Evolutionary conservation across 2,329 filamentous ascomycete species (phyloP).

Genomic region (Penicillium paneum): DNA sequence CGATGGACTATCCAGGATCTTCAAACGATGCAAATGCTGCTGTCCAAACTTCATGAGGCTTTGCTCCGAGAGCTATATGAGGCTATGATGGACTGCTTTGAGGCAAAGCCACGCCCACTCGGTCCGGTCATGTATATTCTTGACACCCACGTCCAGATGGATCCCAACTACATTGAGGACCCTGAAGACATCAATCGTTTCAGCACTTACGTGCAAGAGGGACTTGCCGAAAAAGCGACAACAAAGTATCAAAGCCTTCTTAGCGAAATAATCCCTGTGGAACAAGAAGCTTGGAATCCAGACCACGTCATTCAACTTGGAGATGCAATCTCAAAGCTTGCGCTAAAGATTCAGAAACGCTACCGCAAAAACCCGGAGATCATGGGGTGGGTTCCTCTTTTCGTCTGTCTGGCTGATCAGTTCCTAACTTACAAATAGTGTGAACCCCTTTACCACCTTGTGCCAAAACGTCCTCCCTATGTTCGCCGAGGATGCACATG

Average conservation of each 20-base stretch:
- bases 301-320: constrained; percentile 86
- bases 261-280: constrained; percentile 73
- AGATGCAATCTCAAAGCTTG: constrained; percentile 78
- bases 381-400: constrained; percentile 58
- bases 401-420: constrained; percentile 31
- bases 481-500: constrained; percentile 84
- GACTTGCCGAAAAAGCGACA: constrained; percentile 69
- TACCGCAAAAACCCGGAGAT: constrained; percentile 85
- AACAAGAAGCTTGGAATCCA: constrained; percentile 83
- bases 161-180: constrained; percentile 70
- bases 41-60: constrained; percentile 73
- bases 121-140: constrained; percentile 77
- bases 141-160: constrained; percentile 75
- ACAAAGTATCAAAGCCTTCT: constrained; percentile 78
- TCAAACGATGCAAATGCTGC: constrained; percentile 68
- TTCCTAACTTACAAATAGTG: constrained; percentile 33
- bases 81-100: constrained; percentile 82
- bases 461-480: constrained; percentile 81
- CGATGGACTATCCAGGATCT: constrained; percentile 69
- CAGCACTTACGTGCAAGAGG: constrained; percentile 66
- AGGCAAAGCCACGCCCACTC: constrained; percentile 78
- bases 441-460: constrained; percentile 65
- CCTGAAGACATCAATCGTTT: constrained; percentile 71
- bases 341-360: constrained; percentile 85
- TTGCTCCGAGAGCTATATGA: constrained; percentile 84